Percentiles rank a stretch among this genome's conserved stretches.
phyloP scores from a whole-genome alignment of 768 basidiomycete genomes.

The Suillus variegatus region DNA sequence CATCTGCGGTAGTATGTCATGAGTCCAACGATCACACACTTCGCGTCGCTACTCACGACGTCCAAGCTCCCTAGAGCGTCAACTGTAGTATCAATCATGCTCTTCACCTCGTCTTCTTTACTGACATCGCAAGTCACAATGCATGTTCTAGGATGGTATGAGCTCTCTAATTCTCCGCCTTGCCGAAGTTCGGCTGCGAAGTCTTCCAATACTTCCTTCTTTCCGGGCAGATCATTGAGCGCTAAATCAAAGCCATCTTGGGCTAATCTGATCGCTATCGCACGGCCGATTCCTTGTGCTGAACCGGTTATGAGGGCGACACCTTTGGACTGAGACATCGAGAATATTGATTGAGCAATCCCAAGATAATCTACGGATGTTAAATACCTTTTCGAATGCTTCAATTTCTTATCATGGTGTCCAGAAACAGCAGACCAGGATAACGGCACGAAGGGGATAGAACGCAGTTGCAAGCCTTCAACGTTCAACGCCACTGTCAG shows the following conservation, averaged over 20 bases:
- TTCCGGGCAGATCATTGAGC: slow-evolving; percentile 32
- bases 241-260: slow-evolving; percentile 33
- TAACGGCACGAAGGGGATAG: background rate
- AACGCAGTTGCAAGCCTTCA: background rate
- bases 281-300: slow-evolving; percentile 29
- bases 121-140: slow-evolving; percentile 41
- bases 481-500: background rate
- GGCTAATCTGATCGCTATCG: slow-evolving; percentile 36
- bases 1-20: slow-evolving; percentile 18
- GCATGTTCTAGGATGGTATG: slow-evolving; percentile 15
- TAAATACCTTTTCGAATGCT: background rate
- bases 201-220: slow-evolving; percentile 27
- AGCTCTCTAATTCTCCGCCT: slow-evolving; percentile 19
- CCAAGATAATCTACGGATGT: background rate
- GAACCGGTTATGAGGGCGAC: slow-evolving; percentile 38
- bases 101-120: slow-evolving; percentile 42
- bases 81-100: slow-evolving; percentile 35
- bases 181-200: slow-evolving; percentile 31
- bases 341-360: background rate
- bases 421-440: background rate
- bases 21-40: background rate
- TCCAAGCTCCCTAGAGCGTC: slow-evolving; percentile 44
- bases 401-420: background rate
- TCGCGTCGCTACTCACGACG: slow-evolving; percentile 36
- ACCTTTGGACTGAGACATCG: slow-evolving; percentile 28